Percentiles rank a stretch among this genome's conserved stretches.
Evolutionary conservation across 208 protist genomes (phyloP).

Genomic region (Crithidia sp.): DNA sequence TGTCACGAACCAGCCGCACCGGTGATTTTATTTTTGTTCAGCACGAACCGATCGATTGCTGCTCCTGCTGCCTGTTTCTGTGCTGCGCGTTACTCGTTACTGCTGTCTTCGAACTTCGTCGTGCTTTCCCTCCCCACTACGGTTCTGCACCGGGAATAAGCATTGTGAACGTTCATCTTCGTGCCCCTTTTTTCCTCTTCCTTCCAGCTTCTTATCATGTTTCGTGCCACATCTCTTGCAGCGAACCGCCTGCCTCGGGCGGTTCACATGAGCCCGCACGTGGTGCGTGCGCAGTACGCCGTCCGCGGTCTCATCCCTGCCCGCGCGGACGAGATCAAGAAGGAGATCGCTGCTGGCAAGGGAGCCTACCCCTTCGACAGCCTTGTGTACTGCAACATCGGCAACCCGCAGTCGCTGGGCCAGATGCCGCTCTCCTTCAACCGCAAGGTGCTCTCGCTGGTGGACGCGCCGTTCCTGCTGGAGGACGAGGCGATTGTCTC

Average conservation of each 20-base stretch:
- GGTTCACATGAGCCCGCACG: constrained; percentile 60
- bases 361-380: constrained; percentile 66
- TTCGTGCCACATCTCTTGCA: not conserved
- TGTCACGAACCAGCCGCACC: no score
- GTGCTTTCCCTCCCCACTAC: no score
- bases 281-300: constrained; percentile 85
- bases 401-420: constrained; percentile 97
- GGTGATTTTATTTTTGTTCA: no score
- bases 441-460: constrained; percentile 92
- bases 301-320: constrained; percentile 88
- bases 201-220: not conserved
- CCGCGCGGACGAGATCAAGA: constrained; percentile 79
- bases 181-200: not conserved
- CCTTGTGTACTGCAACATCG: constrained; percentile 99
- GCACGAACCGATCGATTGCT: no score
- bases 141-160: not conserved
- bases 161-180: not conserved
- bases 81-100: no score
- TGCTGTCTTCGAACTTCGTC: no score
- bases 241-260: not conserved
- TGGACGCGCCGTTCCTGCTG: constrained; percentile 79
- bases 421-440: constrained; percentile 98
- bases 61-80: no score
- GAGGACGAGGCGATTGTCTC: constrained; percentile 46
- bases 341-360: constrained; percentile 53